Conservation (phyloP, 768 basidiomycete species). For the Lepiota venenata region DNA sequence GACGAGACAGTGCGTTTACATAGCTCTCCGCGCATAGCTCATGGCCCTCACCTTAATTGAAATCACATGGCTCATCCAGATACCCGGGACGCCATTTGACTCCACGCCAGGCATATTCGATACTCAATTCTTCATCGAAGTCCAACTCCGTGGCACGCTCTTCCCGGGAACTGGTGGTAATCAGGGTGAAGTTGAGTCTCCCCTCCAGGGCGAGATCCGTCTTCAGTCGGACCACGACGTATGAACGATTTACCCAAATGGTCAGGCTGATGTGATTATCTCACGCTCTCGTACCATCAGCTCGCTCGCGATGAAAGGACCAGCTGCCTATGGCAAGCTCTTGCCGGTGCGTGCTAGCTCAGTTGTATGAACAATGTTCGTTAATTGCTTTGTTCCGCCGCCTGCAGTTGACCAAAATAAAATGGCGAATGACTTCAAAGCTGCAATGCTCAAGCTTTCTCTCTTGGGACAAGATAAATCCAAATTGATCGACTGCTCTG, state of each 20-base stretch:
- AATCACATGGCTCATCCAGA: neutral
- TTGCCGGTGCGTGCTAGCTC: constrained; percentile 26
- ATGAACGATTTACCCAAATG: constrained; percentile 12
- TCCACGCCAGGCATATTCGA: constrained; percentile 41
- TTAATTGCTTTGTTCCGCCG: neutral
- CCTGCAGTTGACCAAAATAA: constrained; percentile 27
- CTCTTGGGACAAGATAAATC: constrained; percentile 35
- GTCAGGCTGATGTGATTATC: neutral
- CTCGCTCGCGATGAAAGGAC: constrained; percentile 38
- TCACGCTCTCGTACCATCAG: constrained; percentile 9
- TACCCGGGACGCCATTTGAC: constrained; percentile 38
- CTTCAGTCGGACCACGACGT: constrained; percentile 39
- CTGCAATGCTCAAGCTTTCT: constrained; percentile 41
- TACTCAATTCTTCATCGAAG: constrained; percentile 44
- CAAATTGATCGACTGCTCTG: constrained; percentile 39
- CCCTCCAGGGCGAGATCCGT: constrained; percentile 39
- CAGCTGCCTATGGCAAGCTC: constrained; percentile 45
- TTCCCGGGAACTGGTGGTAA: constrained; percentile 37
- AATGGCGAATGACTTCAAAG: constrained; percentile 32
- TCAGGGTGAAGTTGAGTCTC: constrained; percentile 35
- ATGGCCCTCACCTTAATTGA: no score
- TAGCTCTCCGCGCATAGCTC: neutral
- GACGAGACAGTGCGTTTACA: constrained; percentile 23
- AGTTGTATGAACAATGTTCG: neutral
- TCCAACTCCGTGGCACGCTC: constrained; percentile 38